These are phyloP conservation scores for Tuber indicum DNA, from an alignment of 495 filamentous ascomycete species.

Conservation along the genomic window DNA sequence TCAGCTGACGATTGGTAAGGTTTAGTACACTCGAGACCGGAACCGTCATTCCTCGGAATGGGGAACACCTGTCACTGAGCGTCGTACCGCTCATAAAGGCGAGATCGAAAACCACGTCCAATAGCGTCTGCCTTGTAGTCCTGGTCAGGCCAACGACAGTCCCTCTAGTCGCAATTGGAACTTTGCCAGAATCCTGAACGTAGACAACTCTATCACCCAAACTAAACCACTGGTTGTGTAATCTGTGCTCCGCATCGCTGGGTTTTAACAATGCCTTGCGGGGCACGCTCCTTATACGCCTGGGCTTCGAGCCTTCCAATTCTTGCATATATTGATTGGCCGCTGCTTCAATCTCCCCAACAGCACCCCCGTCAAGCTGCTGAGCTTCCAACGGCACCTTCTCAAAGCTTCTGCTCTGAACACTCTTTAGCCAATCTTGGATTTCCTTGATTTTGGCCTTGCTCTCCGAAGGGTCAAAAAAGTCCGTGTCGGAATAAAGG, in stretches of 20 bases:
- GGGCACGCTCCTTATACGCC: conserved; percentile 66
- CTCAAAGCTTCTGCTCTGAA: conserved; percentile 85
- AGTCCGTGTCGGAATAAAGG: conserved; percentile 72
- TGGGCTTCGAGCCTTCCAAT: conserved; percentile 46
- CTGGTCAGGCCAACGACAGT: conserved; percentile 89
- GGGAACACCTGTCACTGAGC: conserved; percentile 81
- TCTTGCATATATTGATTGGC: conserved; percentile 53
- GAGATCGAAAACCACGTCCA: conserved; percentile 89
- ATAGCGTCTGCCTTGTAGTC: conserved; percentile 67
- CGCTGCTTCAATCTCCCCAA: conserved; percentile 70
- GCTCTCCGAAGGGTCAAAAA: conserved; percentile 66
- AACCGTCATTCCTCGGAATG: conserved; percentile 92
- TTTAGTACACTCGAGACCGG: conserved; percentile 78
- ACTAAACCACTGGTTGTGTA: conserved; percentile 74
- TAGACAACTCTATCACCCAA: conserved; percentile 91
- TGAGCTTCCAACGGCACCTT: conserved; percentile 89
- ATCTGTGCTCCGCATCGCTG: conserved; percentile 80
- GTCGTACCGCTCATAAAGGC: conserved; percentile 96
- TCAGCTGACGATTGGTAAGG: conserved; percentile 69
- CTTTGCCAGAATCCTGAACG: conserved; percentile 84
- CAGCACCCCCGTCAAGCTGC: conserved; percentile 85
- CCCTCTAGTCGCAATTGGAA: conserved; percentile 84
- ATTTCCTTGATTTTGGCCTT: conserved; percentile 70
- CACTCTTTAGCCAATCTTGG: conserved; percentile 78
- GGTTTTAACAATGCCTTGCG: conserved; percentile 83